Conservation (phyloP, 2,329 filamentous ascomycete species). For the Sporothrix pseudoabietina region DNA sequence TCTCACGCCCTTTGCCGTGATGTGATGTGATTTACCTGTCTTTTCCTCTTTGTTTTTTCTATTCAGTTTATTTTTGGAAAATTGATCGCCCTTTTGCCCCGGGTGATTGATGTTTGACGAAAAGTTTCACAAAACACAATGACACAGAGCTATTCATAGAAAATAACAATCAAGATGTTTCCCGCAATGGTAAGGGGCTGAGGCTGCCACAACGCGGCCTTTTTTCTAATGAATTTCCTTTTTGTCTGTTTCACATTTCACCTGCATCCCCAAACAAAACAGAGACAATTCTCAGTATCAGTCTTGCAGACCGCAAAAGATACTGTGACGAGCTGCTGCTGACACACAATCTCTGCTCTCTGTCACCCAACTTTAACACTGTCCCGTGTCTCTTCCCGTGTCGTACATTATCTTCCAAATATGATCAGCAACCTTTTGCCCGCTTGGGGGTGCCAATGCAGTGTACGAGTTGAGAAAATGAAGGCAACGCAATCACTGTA, state of each 20-base stretch:
- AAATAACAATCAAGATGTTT: background rate
- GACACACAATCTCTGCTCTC: background rate
- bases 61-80: background rate
- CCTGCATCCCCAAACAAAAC: background rate
- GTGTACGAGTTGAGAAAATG: background rate
- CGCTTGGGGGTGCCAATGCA: slow-evolving; percentile 2
- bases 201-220: background rate
- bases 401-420: slow-evolving; percentile 3
- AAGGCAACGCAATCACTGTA: background rate
- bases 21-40: background rate
- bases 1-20: background rate
- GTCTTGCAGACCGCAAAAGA: background rate
- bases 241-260: background rate
- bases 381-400: background rate
- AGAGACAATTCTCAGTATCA: background rate
- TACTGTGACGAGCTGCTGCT: slow-evolving; percentile 3
- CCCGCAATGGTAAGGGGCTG: slow-evolving; percentile 7
- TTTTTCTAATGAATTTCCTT: background rate
- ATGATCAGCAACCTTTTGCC: background rate
- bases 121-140: slow-evolving; percentile 22
- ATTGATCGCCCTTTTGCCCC: background rate
- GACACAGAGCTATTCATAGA: background rate
- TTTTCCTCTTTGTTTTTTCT: background rate
- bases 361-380: background rate
- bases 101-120: slow-evolving; percentile 5